Conservation (phyloP, 495 filamentous ascomycete genomes). For the Aspergillus ostianus region DNA sequence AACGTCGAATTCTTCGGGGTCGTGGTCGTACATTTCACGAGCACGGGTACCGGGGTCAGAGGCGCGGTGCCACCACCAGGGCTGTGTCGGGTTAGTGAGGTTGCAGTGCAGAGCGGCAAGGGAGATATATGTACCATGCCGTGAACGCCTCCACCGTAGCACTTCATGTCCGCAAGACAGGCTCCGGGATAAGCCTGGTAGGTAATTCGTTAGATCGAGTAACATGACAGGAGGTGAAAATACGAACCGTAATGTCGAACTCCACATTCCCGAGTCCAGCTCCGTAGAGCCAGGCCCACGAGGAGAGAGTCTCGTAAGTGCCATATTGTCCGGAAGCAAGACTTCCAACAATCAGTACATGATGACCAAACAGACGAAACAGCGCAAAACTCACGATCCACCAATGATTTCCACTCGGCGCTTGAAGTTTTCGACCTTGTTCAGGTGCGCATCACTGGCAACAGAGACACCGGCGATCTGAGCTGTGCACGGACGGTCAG, state of each 20-base stretch:
- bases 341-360: constrained; percentile 15
- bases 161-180: constrained; percentile 56
- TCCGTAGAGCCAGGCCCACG: constrained; percentile 55
- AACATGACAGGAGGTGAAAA: too few species aligned
- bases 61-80: constrained; percentile 67
- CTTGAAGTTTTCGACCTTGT: constrained; percentile 49
- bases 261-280: constrained; percentile 63
- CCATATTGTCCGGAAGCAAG: constrained; percentile 55
- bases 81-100: constrained; percentile 28
- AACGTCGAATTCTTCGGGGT: constrained; percentile 61
- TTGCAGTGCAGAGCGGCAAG: background rate
- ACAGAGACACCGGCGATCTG: constrained; percentile 59
- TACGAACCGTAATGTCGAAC: constrained; percentile 52
- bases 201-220: background rate
- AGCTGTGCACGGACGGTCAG: constrained; percentile 29
- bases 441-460: constrained; percentile 42
- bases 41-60: constrained; percentile 58
- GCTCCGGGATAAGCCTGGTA: constrained; percentile 55
- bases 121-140: constrained; percentile 28
- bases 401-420: constrained; percentile 66
- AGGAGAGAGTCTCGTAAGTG: constrained; percentile 60
- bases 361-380: background rate
- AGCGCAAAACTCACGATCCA: constrained; percentile 41
- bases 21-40: constrained; percentile 47
- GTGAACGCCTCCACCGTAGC: constrained; percentile 47